These are phyloP conservation scores for Thalassia testudinum DNA, from an alignment of 116 monocot species.

Conservation along the genomic window DNA sequence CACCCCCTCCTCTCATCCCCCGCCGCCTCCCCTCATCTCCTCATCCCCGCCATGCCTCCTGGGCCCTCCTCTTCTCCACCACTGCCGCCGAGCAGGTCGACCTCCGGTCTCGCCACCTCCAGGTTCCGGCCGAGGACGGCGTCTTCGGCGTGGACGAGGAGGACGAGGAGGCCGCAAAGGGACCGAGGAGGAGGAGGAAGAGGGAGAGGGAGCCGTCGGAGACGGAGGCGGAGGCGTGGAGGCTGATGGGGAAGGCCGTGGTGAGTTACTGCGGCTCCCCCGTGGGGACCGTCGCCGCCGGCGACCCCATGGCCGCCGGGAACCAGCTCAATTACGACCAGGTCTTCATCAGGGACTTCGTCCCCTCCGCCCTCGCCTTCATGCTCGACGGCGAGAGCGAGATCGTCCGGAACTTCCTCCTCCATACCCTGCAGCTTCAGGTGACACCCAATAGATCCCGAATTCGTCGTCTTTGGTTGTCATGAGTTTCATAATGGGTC, in stretches of 20 bases:
- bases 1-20: background rate
- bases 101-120: conserved; percentile 1
- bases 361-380: conserved; percentile 80
- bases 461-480: too few species aligned
- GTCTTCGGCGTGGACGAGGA: background rate
- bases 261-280: conserved; percentile 54
- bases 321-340: conserved; percentile 77
- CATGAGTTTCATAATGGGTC: too few species aligned
- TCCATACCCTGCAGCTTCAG: conserved; percentile 94
- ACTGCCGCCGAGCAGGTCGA: background rate
- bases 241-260: conserved; percentile 46
- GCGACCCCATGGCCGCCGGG: conserved; percentile 21
- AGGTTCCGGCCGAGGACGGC: background rate
- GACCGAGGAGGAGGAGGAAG: background rate
- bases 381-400: conserved; percentile 70
- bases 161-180: background rate
- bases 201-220: conserved; percentile 1
- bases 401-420: conserved; percentile 81
- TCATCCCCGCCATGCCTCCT: background rate
- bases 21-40: background rate
- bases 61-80: background rate
- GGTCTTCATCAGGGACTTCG: conserved; percentile 89
- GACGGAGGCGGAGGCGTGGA: conserved; percentile 35
- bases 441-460: conserved; percentile 23
- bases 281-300: conserved; percentile 70